phyloP scores from a whole-genome alignment of 2,329 filamentous ascomycete species.

The Ophiocordyceps unilateralis region DNA sequence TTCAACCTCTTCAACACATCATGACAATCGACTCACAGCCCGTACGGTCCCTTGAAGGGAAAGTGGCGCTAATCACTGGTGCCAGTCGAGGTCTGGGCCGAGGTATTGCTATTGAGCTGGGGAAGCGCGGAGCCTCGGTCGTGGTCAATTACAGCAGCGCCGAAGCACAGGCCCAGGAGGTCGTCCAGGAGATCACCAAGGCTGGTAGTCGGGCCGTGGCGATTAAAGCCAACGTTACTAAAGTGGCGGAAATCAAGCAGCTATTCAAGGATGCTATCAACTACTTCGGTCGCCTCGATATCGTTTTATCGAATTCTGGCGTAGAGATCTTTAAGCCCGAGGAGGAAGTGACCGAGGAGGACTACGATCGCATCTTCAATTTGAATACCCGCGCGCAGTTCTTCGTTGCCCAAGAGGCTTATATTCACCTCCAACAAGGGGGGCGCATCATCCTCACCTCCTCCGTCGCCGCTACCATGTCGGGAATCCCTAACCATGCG shows the following conservation, averaged over 20 bases:
- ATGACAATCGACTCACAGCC: no score
- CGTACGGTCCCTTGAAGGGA: constrained; percentile 10
- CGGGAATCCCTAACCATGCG: constrained; percentile 49
- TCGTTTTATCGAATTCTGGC: constrained; percentile 54
- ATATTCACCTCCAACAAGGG: constrained; percentile 49
- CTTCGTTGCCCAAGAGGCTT: constrained; percentile 54
- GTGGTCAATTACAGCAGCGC: constrained; percentile 43
- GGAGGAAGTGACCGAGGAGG: constrained; percentile 51
- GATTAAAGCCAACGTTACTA: constrained; percentile 50
- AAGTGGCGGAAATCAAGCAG: constrained; percentile 42
- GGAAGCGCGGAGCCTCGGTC: constrained; percentile 36
- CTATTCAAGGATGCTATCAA: constrained; percentile 46
- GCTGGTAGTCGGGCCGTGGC: constrained; percentile 43
- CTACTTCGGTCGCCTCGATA: constrained; percentile 50
- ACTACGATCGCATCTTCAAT: constrained; percentile 54
- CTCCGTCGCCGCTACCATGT: constrained; percentile 35
- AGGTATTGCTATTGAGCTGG: constrained; percentile 40
- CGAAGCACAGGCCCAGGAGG: constrained; percentile 35
- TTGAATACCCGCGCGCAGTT: constrained; percentile 54
- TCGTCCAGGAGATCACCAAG: constrained; percentile 27
- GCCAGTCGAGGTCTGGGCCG: constrained; percentile 40
- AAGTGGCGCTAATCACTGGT: constrained; percentile 18
- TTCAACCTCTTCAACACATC: no score
- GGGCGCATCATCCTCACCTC: constrained; percentile 60
- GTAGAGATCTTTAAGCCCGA: constrained; percentile 52